Percentiles rank a stretch among this genome's conserved stretches.
These are phyloP conservation scores for Mortierella antarctica DNA, from an alignment of 192 early-diverging fungal genomes.

Conservation along the genomic window DNA sequence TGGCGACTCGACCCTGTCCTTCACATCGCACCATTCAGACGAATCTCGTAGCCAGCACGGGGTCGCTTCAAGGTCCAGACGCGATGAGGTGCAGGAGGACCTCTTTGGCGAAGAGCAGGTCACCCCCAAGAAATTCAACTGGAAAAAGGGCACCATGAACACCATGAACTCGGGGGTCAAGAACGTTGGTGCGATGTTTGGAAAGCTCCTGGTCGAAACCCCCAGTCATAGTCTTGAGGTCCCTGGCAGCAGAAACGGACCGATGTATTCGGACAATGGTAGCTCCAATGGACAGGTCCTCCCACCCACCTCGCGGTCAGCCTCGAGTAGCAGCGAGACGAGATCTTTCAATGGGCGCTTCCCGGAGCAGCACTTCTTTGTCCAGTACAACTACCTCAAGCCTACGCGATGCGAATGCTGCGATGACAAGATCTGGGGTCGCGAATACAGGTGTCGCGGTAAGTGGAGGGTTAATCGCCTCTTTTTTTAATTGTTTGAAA, in stretches of 20 bases:
- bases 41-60: no score
- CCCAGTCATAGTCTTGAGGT: slow-evolving; percentile 4
- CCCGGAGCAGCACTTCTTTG: slow-evolving; percentile 35
- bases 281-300: slow-evolving; percentile 45
- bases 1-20: slow-evolving; percentile 39
- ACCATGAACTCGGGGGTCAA: no score
- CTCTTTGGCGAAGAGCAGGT: slow-evolving; percentile 49
- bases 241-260: neutral
- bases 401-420: slow-evolving; percentile 65
- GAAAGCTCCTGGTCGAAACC: slow-evolving; percentile 36
- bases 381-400: slow-evolving; percentile 55
- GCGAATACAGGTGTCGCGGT: slow-evolving; percentile 62
- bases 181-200: slow-evolving; percentile 55
- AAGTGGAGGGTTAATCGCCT: neutral
- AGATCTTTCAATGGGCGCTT: slow-evolving; percentile 34
- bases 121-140: slow-evolving; percentile 64
- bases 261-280: slow-evolving; percentile 22
- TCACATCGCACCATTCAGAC: slow-evolving; percentile 33
- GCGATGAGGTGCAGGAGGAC: slow-evolving; percentile 40
- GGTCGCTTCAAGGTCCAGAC: no score
- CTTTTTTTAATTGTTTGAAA: slow-evolving; percentile 1
- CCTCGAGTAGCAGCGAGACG: slow-evolving; percentile 26
- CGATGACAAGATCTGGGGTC: slow-evolving; percentile 68
- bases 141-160: slow-evolving; percentile 59
- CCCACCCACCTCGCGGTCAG: slow-evolving; percentile 39